Evolutionary conservation across 1,284 basidiomycete genomes (phyloP).

Genomic region (Boletus sp.): DNA sequence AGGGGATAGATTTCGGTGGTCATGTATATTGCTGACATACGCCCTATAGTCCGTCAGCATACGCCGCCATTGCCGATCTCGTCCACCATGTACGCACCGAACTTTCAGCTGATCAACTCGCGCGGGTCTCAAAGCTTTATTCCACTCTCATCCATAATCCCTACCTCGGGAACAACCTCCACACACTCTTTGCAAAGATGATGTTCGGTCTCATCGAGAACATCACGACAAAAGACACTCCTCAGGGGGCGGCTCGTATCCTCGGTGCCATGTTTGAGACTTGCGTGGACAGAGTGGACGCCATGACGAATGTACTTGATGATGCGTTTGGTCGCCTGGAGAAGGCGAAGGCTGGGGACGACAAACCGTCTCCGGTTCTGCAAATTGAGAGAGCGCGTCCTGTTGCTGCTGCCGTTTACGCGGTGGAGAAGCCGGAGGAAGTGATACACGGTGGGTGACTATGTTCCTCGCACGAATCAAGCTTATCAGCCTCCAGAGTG

Average conservation of each 20-base stretch:
- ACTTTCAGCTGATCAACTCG: constrained; percentile 75
- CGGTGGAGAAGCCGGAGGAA: constrained; percentile 74
- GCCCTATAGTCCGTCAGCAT: constrained; percentile 68
- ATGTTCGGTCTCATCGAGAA: constrained; percentile 88
- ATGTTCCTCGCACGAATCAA: neutral
- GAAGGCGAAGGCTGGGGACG: constrained; percentile 45
- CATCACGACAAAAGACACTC: constrained; percentile 71
- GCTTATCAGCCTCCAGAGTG: constrained; percentile 53
- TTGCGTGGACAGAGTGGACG: constrained; percentile 83
- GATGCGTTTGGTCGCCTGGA: constrained; percentile 51
- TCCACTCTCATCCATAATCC: constrained; percentile 90
- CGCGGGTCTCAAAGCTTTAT: constrained; percentile 81
- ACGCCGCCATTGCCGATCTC: constrained; percentile 89
- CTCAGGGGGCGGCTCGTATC: constrained; percentile 62
- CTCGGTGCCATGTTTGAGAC: constrained; percentile 79
- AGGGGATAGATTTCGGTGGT: constrained; percentile 18
- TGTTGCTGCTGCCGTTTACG: constrained; percentile 68
- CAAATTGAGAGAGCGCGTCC: constrained; percentile 80
- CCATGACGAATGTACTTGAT: constrained; percentile 67
- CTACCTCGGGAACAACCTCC: constrained; percentile 76
- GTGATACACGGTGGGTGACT: constrained; percentile 58
- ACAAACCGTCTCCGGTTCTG: constrained; percentile 42
- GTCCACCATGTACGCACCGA: constrained; percentile 90
- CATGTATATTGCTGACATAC: constrained; percentile 10
- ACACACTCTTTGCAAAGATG: constrained; percentile 92